Evolutionary conservation across 2,329 filamentous ascomycete species (phyloP).

Genomic region (Colletotrichum liriopes): DNA sequence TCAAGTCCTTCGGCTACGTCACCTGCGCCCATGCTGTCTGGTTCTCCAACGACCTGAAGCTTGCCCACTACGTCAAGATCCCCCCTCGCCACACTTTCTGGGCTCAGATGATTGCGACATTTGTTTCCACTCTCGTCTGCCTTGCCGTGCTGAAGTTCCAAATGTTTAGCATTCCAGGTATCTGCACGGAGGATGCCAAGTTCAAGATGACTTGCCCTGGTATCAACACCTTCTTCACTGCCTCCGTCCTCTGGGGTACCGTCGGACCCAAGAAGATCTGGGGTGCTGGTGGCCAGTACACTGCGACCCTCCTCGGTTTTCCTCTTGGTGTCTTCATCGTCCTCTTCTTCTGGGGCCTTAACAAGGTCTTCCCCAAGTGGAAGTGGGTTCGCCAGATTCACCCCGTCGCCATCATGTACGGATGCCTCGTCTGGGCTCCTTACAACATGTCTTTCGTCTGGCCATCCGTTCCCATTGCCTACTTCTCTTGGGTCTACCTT

Average conservation of each 20-base stretch:
- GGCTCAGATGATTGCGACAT: conserved; percentile 71
- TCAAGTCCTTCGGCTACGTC: conserved; percentile 66
- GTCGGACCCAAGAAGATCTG: conserved; percentile 57
- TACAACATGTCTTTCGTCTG: conserved; percentile 66
- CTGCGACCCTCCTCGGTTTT: conserved; percentile 55
- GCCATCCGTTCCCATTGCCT: conserved; percentile 64
- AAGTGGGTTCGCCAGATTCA: conserved; percentile 58
- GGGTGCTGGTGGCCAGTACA: conserved; percentile 54
- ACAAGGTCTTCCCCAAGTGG: conserved; percentile 52
- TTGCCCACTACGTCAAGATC: conserved; percentile 73
- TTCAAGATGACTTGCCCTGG: conserved; percentile 56
- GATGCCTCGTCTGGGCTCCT: conserved; percentile 57
- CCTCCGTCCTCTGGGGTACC: conserved; percentile 59
- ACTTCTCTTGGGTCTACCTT: conserved; percentile 64
- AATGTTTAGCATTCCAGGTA: conserved; percentile 51
- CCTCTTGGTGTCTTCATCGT: conserved; percentile 56
- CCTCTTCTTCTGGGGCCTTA: conserved; percentile 54
- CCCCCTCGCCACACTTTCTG: conserved; percentile 73
- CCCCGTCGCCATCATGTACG: conserved; percentile 59
- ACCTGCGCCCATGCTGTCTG: conserved; percentile 46
- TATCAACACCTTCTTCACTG: conserved; percentile 58
- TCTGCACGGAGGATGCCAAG: conserved; percentile 56
- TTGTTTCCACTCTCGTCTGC: conserved; percentile 67
- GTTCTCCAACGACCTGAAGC: conserved; percentile 57
- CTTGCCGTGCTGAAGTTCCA: conserved; percentile 67